Conservation (phyloP, 345 rosid species). For the Sisymbrium altissimum region DNA sequence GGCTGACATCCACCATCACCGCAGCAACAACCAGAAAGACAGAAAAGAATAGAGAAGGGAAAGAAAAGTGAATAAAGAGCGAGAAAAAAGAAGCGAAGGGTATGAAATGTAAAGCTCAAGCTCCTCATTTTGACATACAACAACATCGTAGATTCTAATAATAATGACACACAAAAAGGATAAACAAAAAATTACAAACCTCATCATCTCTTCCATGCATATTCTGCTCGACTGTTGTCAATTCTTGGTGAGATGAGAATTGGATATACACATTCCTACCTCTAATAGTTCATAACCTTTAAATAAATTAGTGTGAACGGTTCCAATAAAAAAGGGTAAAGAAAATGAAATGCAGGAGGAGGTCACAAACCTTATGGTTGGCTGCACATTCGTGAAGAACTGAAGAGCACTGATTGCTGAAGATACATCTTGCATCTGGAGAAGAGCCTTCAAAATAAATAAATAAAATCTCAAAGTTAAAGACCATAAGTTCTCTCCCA, state of each 20-base stretch:
- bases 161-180: neutral
- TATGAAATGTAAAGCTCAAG: conserved; percentile 3
- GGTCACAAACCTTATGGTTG: conserved; percentile 61
- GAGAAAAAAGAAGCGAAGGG: conserved; percentile 22
- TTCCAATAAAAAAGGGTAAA: neutral
- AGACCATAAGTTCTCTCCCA: neutral
- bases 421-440: conserved; percentile 96
- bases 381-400: conserved; percentile 77
- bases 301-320: neutral
- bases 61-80: conserved; percentile 41
- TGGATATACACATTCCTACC: conserved; percentile 97
- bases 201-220: conserved; percentile 92
- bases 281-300: conserved; percentile 36
- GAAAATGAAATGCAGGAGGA: neutral
- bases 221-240: conserved; percentile 91
- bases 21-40: conserved; percentile 57
- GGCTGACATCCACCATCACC: conserved; percentile 72
- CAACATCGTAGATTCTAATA: neutral
- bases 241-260: conserved; percentile 98
- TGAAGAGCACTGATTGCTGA: conserved; percentile 83
- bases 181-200: conserved; percentile 46
- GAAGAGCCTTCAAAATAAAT: conserved; percentile 62
- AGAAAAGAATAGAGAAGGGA: conserved; percentile 47
- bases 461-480: neutral
- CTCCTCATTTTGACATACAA: neutral